Conservation (phyloP, 305 asterid genomes). For the Solanum aculeatissimum region DNA sequence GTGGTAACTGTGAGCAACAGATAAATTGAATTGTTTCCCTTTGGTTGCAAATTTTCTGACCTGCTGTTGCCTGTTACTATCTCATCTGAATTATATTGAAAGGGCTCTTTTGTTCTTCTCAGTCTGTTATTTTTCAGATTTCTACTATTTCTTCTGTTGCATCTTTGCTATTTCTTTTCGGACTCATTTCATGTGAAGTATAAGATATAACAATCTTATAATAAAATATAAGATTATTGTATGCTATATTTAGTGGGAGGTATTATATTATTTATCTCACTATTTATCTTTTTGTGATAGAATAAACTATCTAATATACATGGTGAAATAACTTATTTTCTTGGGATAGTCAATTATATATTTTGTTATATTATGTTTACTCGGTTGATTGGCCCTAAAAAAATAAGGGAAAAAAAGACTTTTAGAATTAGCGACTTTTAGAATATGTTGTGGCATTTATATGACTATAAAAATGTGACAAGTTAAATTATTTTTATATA, state of each 20-base stretch:
- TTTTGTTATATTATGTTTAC: too few relatives aligned
- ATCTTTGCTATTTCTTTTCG: not conserved
- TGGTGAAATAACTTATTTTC: too few relatives aligned
- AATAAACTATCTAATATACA: too few relatives aligned
- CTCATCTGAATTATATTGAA: not conserved
- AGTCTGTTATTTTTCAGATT: not conserved
- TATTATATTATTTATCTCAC: too few relatives aligned
- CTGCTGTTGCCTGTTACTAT: constrained; percentile 15
- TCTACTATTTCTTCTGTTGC: not conserved
- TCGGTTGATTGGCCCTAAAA: too few relatives aligned
- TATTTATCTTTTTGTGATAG: too few relatives aligned
- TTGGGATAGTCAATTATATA: too few relatives aligned
- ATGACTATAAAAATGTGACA: not conserved
- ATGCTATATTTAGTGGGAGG: too few relatives aligned
- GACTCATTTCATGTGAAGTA: too few relatives aligned
- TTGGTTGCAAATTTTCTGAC: constrained; percentile 5
- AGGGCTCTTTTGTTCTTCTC: not conserved
- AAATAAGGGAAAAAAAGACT: not conserved
- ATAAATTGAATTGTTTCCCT: constrained; percentile 18
- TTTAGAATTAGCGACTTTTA: not conserved
- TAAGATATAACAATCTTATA: too few relatives aligned
- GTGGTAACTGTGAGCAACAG: constrained; percentile 10
- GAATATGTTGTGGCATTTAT: not conserved
- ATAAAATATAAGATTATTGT: too few relatives aligned
- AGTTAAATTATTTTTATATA: too few relatives aligned